phyloP scores from a whole-genome alignment of 352 stramenopile genomes.

The Phytopythium ostracodes region DNA sequence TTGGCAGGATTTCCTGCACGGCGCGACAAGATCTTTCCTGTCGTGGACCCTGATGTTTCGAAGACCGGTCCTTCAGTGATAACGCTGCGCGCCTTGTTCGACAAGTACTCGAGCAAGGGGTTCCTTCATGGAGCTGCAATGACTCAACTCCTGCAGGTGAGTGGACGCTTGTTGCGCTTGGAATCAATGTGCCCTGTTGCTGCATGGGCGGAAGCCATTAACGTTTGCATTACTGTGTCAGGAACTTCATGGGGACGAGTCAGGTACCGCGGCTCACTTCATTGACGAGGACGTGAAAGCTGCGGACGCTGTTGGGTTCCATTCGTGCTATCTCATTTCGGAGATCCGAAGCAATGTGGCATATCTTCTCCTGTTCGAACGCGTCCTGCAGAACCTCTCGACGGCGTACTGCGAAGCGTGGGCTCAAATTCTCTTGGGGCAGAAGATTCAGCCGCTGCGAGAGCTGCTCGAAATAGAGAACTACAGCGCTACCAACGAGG shows the following conservation, averaged over 20 bases:
- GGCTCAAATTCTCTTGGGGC: slow-evolving; percentile 42
- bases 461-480: slow-evolving; percentile 60
- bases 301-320: slow-evolving; percentile 35
- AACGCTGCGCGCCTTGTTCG: slow-evolving; percentile 16
- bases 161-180: neutral
- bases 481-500: slow-evolving; percentile 75
- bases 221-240: slow-evolving; percentile 7
- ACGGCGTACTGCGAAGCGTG: slow-evolving; percentile 68
- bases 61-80: slow-evolving; percentile 13
- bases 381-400: slow-evolving; percentile 45
- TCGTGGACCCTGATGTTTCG: slow-evolving; percentile 12
- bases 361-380: slow-evolving; percentile 50
- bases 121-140: slow-evolving; percentile 1
- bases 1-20: slow-evolving; percentile 42
- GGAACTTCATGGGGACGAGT: slow-evolving; percentile 12
- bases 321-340: slow-evolving; percentile 54
- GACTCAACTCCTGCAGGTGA: neutral
- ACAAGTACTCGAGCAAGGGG: slow-evolving; percentile 22
- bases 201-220: neutral
- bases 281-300: slow-evolving; percentile 58
- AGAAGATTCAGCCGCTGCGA: slow-evolving; percentile 65
- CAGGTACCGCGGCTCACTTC: slow-evolving; percentile 25
- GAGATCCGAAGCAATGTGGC: slow-evolving; percentile 34
- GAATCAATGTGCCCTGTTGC: neutral
- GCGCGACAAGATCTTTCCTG: slow-evolving; percentile 51